phyloP scores from a whole-genome alignment of 768 basidiomycete genomes.

The Cantharellus anzutake region DNA sequence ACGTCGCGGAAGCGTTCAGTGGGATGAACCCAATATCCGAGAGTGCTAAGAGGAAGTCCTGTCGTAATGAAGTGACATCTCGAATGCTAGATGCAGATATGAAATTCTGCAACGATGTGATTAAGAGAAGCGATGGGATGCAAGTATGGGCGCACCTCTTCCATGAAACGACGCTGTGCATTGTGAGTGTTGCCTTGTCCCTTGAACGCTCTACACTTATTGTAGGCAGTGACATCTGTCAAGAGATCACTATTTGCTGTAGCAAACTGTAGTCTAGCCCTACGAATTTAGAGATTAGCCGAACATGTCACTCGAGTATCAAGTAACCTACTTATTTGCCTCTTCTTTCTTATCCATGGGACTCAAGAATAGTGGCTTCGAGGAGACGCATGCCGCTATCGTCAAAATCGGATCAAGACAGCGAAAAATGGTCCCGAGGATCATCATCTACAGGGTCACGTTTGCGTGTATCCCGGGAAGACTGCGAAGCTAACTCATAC shows the following conservation, averaged over 20 bases:
- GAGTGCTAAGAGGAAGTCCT: constrained; percentile 58
- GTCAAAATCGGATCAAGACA: constrained; percentile 70
- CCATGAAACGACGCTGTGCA: constrained; percentile 21
- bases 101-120: constrained; percentile 41
- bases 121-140: neutral
- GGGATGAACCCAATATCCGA: constrained; percentile 51
- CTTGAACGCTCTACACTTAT: constrained; percentile 35
- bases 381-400: constrained; percentile 64
- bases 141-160: neutral
- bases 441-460: constrained; percentile 81
- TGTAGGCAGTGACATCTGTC: constrained; percentile 62
- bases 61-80: constrained; percentile 58
- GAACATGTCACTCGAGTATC: neutral
- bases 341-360: constrained; percentile 76
- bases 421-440: constrained; percentile 65
- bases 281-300: constrained; percentile 15
- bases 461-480: constrained; percentile 40
- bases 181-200: constrained; percentile 33
- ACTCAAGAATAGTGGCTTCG: constrained; percentile 68
- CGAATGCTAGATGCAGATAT: constrained; percentile 55
- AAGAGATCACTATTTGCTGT: constrained; percentile 65
- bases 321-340: constrained; percentile 35
- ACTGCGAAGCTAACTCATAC: constrained; percentile 47
- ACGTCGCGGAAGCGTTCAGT: constrained; percentile 24
- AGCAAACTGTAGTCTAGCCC: constrained; percentile 53